Evolutionary conservation across 2,329 filamentous ascomycete genomes (phyloP).

Genomic region (Atkinsonella texensis): DNA sequence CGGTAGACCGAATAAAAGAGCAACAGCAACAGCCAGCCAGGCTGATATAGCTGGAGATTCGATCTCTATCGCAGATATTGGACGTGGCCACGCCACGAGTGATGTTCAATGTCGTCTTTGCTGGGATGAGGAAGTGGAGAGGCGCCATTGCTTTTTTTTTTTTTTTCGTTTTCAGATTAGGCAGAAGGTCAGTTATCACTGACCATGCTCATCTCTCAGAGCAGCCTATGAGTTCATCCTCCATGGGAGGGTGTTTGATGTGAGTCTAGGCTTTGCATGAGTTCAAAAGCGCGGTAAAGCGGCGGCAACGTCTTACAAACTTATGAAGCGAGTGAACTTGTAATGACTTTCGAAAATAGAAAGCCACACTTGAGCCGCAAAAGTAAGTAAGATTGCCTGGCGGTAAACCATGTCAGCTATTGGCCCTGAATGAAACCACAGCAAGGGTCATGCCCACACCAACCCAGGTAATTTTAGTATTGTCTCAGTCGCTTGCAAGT

Average conservation of each 20-base stretch:
- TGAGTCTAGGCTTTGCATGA: neutral
- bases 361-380: neutral
- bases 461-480: neutral
- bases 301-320: neutral
- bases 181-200: neutral
- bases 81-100: too few relatives aligned
- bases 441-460: neutral
- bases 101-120: neutral
- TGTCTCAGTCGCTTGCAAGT: neutral
- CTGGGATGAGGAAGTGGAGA: neutral
- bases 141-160: neutral
- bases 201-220: too few relatives aligned
- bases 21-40: too few relatives aligned
- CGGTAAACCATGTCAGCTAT: neutral
- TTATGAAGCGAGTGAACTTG: neutral
- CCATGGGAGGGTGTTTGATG: too few relatives aligned
- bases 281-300: neutral
- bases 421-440: neutral
- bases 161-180: neutral
- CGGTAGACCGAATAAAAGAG: neutral
- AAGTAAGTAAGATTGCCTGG: neutral
- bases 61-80: too few relatives aligned
- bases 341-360: neutral
- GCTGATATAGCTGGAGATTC: too few relatives aligned
- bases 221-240: too few relatives aligned